Percentiles rank a stretch among this genome's conserved stretches.
These are phyloP conservation scores for Mycena vitilis DNA, from an alignment of 768 basidiomycete genomes.

Conservation along the genomic window DNA sequence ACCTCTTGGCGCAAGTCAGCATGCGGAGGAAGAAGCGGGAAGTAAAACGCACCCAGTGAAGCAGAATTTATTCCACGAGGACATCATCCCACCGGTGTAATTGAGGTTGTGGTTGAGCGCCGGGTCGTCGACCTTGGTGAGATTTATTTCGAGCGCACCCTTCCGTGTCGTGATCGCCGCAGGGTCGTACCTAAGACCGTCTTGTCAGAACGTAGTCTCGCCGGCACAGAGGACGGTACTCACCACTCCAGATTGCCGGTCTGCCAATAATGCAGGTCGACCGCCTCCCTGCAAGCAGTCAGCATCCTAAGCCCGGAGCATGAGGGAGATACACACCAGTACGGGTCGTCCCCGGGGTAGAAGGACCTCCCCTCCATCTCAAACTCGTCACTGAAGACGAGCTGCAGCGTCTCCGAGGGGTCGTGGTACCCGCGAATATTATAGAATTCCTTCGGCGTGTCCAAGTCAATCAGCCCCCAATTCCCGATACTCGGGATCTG, in stretches of 20 bases:
- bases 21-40: no score
- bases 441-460: constrained; percentile 58
- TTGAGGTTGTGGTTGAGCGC: constrained; percentile 72
- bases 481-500: constrained; percentile 45
- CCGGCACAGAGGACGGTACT: constrained; percentile 23
- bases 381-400: constrained; percentile 81
- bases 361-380: constrained; percentile 67
- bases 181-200: constrained; percentile 70
- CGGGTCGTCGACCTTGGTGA: constrained; percentile 62
- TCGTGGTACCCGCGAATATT: constrained; percentile 54
- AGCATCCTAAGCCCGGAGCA: background rate
- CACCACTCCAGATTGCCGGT: constrained; percentile 52
- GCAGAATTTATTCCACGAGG: constrained; percentile 64
- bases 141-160: constrained; percentile 78
- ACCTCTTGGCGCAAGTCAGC: constrained; percentile 59
- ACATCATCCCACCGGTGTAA: constrained; percentile 54
- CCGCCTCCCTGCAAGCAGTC: constrained; percentile 51
- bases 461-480: constrained; percentile 66
- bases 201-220: background rate
- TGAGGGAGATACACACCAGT: constrained; percentile 50
- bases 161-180: constrained; percentile 71
- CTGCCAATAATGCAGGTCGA: constrained; percentile 78
- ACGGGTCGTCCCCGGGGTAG: constrained; percentile 62
- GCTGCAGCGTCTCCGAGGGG: constrained; percentile 43
- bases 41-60: no score